Evolutionary conservation across 2,329 filamentous ascomycete species (phyloP).

Genomic region (Fusarium xylarioides): DNA sequence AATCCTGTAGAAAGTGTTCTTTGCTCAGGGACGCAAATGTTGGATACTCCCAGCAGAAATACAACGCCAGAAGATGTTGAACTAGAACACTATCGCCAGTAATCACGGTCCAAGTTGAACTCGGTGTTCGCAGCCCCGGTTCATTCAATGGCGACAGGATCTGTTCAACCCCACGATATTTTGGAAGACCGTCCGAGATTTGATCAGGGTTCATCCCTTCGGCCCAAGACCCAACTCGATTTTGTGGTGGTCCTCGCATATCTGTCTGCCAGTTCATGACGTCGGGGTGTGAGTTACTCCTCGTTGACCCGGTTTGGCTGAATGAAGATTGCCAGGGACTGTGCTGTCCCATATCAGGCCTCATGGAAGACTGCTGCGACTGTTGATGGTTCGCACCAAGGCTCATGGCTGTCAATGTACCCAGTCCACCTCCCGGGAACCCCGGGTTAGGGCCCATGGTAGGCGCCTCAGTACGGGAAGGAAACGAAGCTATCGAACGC

Average conservation of each 20-base stretch:
- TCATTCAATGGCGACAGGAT: conserved; percentile 58
- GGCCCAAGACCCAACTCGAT: conserved; percentile 61
- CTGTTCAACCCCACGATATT: conserved; percentile 56
- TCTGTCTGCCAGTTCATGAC: conserved; percentile 58
- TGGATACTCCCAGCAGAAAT: conserved; percentile 81
- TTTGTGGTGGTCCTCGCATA: conserved; percentile 51
- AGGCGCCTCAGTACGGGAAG: conserved; percentile 23
- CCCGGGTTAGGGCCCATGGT: conserved; percentile 37
- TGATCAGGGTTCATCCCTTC: conserved; percentile 53
- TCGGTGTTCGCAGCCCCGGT: conserved; percentile 54
- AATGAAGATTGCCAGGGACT: conserved; percentile 61
- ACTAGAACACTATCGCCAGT: conserved; percentile 67
- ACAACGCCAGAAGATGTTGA: conserved; percentile 70
- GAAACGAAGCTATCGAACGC: conserved; percentile 43
- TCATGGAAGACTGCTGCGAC: conserved; percentile 45
- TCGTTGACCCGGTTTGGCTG: conserved; percentile 57
- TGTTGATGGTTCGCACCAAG: conserved; percentile 44
- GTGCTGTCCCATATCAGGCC: conserved; percentile 53
- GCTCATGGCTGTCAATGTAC: conserved; percentile 45
- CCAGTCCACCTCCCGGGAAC: conserved; percentile 43
- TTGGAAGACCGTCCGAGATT: conserved; percentile 44
- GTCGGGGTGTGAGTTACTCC: conserved; percentile 59
- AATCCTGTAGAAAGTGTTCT: conserved; percentile 75
- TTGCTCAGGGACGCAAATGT: conserved; percentile 78
- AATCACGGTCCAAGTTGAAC: conserved; percentile 67